A percentile compares a stretch with the other conserved stretches of the same genome.
Evolutionary conservation across 148 eudicot genomes (phyloP).

Genomic region (Nepenthes gracilis): DNA sequence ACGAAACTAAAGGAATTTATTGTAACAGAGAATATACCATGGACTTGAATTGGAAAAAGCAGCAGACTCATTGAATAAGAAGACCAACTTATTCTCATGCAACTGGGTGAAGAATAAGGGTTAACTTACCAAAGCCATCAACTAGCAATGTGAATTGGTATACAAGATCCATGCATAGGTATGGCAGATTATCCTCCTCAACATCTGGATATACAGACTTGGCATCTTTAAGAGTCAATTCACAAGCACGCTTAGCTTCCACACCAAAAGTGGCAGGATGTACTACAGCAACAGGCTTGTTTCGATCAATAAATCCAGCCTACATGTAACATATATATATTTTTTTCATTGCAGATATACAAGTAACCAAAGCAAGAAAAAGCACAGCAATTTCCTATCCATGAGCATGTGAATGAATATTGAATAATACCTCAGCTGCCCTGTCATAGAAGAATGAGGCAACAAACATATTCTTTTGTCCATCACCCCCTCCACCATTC

Average conservation of each 20-base stretch:
- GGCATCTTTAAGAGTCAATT: slow-evolving; percentile 47
- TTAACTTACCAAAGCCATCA: slow-evolving; percentile 80
- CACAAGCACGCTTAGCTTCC: slow-evolving; percentile 80
- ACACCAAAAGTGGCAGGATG: slow-evolving; percentile 56
- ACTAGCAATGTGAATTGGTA: slow-evolving; percentile 85
- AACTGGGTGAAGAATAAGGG: neutral
- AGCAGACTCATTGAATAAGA: neutral
- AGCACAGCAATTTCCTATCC: neutral
- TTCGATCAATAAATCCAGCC: slow-evolving; percentile 79
- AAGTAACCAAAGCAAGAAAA: neutral
- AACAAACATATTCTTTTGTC: slow-evolving; percentile 82
- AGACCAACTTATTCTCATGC: too few species aligned
- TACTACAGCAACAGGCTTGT: slow-evolving; percentile 52
- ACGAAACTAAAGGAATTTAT: neutral
- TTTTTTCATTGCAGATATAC: neutral
- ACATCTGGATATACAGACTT: slow-evolving; percentile 50
- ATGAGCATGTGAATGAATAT: neutral
- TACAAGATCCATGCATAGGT: slow-evolving; percentile 89
- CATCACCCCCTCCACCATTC: slow-evolving; percentile 97
- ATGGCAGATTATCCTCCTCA: slow-evolving; percentile 65
- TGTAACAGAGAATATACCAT: too few species aligned
- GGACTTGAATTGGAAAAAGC: neutral
- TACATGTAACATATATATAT: slow-evolving; percentile 12
- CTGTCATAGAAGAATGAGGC: slow-evolving; percentile 98
- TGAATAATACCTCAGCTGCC: slow-evolving; percentile 72